These are phyloP conservation scores for Cyberlindnera lachancei DNA, from an alignment of 805 yeast genomes.

Conservation along the genomic window DNA sequence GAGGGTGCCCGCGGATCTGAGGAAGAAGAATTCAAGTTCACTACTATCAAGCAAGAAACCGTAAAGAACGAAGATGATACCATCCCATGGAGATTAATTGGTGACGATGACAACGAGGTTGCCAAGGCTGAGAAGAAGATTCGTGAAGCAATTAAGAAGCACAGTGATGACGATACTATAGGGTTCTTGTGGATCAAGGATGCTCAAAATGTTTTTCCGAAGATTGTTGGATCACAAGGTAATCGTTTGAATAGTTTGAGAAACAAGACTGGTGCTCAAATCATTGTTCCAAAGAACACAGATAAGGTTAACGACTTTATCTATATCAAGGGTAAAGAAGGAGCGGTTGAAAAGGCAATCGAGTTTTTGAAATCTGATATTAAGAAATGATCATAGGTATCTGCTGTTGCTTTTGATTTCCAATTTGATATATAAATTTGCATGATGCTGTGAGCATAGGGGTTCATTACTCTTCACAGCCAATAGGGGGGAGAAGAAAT, in stretches of 20 bases:
- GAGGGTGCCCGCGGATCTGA: slow-evolving; percentile 36
- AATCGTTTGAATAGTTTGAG: slow-evolving; percentile 56
- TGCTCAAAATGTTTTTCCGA: slow-evolving; percentile 40
- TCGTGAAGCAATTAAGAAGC: slow-evolving; percentile 40
- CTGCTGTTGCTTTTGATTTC: not conserved
- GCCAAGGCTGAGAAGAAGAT: slow-evolving; percentile 46
- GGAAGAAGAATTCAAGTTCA: slow-evolving; percentile 35
- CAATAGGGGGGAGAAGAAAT: too few relatives aligned
- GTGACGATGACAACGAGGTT: slow-evolving; percentile 40
- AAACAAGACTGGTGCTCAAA: slow-evolving; percentile 45
- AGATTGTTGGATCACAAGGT: slow-evolving; percentile 74
- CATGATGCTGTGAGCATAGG: too few relatives aligned
- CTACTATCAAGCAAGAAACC: slow-evolving; percentile 31
- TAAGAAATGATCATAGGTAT: slow-evolving; percentile 2
- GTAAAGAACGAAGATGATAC: slow-evolving; percentile 21
- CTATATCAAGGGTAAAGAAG: slow-evolving; percentile 52
- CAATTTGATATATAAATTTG: not conserved
- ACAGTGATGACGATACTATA: slow-evolving; percentile 35
- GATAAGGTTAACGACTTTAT: slow-evolving; percentile 48
- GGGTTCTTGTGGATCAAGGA: slow-evolving; percentile 61
- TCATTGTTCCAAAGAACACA: slow-evolving; percentile 54
- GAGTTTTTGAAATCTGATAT: slow-evolving; percentile 24
- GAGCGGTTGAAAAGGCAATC: slow-evolving; percentile 44
- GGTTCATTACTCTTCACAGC: too few relatives aligned
- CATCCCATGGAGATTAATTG: slow-evolving; percentile 66